Base-by-base conservation (phyloP, 2,329 filamentous ascomycete genomes). In the Elsinoe perseae region DNA sequence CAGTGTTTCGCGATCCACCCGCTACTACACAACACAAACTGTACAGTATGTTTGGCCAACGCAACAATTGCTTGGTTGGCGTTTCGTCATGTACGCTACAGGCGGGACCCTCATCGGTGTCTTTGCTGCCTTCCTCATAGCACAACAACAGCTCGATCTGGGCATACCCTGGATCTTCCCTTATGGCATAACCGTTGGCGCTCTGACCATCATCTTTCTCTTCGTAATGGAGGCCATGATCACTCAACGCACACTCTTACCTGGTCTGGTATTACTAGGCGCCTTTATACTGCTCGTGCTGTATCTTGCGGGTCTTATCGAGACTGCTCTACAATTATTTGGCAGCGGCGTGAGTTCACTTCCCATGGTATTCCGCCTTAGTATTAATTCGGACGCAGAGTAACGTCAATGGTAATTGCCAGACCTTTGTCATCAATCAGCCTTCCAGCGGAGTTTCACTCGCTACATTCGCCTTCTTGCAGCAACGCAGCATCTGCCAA, bases 161-260 rank as follows among this genome's bases (percentile, higher is more conserved):
- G 78, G 75, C n/a, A 78, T 77, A 57, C 82, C 82, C 66, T 85
- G 82, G 82, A 75, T 85, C 61, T 81, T 85, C 70, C 82, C 82
- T 25, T 85, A 78, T 69, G 81, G 81, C 69, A 76, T 84, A 54
- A 77, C 80, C 14, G 74, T 78, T 61, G 77, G 80, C 65, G 68
- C 75, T 2, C 73, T 85, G 1, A 77, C 77, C 27, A 70, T 84
- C 54, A 64, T 80, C 63, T 83, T 83, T 72, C 76, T 84, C 62
- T 67, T 81, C 63, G 68, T 82, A 60, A 77, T 83, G 66, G 72
- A 83, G 61, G 67, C 77, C 61, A 77, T 82, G 50, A 77, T 81
- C 46, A 70, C 75, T 7, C 77, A 80, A 60, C 75, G 77, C 21
- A 75, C 78, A 56, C 72, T 84, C 2, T 73, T 84, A 3, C 81